Base-by-base conservation (phyloP, 1,284 basidiomycete species). In the Apiotrichum gracile region DNA sequence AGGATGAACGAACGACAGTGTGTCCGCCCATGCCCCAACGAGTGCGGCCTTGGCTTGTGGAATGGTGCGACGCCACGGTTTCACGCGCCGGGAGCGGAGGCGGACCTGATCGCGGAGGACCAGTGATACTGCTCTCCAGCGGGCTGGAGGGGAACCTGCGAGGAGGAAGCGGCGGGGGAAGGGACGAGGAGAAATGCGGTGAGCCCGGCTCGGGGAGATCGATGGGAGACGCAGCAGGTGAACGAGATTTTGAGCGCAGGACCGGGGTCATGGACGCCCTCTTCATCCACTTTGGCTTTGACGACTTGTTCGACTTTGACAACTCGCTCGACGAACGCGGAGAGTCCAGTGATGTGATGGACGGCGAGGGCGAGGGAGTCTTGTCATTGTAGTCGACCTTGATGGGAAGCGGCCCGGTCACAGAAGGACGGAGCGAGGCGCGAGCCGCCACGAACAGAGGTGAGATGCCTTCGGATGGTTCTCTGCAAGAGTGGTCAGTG, bases 271-370 rank as follows among this genome's bases (percentile, higher is more conserved):
- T 65, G 40, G 61, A 65, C 0, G 68, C 68, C 13, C 71, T 61
- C 54, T 63, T 59, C 7, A 72, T 57, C 71, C 71, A 73, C 13
- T 60, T 65, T 5, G 69, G 66, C 54, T 72, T 72, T 16, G 62
- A 52, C 33, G 63, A 62, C 4, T 66, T 52, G 4, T 57, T 29
- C 2, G 69, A 65, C 51, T 64, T 69, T 16, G 49, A 21, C 22
- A 46, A 29, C 27, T 66, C 61, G 14, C 58, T 17, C 5, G 64
- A 66, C n/a, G 68, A 64, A n/a, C 59, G 58, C 9, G 57, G 47
- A 39, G 54, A 54, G 22, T 58, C 55, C 25, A 57, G 43, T 25
- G 31, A 48, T 43, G 25, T 39, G 55, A 37, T 12, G 4, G 44
- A 35, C 39, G 47, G 48, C 14, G 27, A 43, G 27, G 45, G 49